Evolutionary conservation across 441 rosid genomes (phyloP).

Genomic region (Cnidoscolus chayamansa): DNA sequence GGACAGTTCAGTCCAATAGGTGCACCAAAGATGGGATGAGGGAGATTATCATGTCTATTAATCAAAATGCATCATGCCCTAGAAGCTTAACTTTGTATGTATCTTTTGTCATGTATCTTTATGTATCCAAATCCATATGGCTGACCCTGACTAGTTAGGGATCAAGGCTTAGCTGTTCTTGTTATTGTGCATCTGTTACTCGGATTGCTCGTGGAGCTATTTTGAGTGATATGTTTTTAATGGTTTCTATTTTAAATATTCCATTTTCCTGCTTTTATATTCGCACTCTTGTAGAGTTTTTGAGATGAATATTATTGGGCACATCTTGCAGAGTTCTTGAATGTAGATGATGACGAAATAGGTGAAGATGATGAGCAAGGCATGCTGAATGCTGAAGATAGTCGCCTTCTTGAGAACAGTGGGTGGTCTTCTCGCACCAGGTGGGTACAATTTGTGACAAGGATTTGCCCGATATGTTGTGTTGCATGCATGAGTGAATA

Average conservation of each 20-base stretch:
- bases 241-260: not conserved
- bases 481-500: not conserved
- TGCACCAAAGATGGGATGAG: not conserved
- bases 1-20: no score
- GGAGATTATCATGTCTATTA: no score
- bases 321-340: conserved; percentile 62
- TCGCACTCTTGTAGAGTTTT: not conserved
- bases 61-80: no score
- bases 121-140: not conserved
- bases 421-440: conserved; percentile 99
- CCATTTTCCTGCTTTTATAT: not conserved
- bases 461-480: conserved; percentile 9
- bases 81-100: no score
- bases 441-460: conserved; percentile 33
- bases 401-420: conserved; percentile 73
- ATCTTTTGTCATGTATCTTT: no score
- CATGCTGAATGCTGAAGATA: conserved; percentile 48
- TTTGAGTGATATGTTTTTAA: not conserved
- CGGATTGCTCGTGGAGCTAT: not conserved
- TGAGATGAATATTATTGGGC: conserved; percentile 1
- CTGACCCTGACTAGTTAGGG: no score
- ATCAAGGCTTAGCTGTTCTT: no score
- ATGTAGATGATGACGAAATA: conserved; percentile 80
- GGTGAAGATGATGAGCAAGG: conserved; percentile 69
- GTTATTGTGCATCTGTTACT: no score